Base-by-base conservation (phyloP, 345 rosid genomes). In the Raphanus raphanistrum region DNA sequence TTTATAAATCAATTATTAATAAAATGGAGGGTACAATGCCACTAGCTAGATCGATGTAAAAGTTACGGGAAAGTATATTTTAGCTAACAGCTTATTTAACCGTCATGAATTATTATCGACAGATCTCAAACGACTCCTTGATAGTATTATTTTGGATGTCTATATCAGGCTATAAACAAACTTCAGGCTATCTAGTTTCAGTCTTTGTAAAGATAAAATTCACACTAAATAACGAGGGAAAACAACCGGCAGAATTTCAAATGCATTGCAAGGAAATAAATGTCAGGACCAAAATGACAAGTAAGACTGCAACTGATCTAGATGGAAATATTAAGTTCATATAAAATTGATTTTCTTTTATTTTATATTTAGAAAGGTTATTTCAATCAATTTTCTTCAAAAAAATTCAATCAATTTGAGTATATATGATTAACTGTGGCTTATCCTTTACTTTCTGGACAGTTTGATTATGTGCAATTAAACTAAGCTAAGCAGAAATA, bases 211-310 rank as follows among this genome's bases (percentile, higher is more conserved):
- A 66, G 26, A 25, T 57, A 36, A 57, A 38, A 38, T 27, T 4
- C 6, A 38, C 78, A 66, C 55, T 36, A 15, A 74, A 12, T 12
- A 13, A 13, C 2, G 8, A 7, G n/a, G 17, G 72, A 36, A 57
- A 57, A 57, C 45, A 57, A 16, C 57, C 64, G 72, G 55, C 58
- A 74, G 2, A 57, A 13, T 27, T 38, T 65, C 66, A 66, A 28
- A 55, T 57, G 31, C 32, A 36, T 66, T 5, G 58, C 55, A 10
- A 52, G 25, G 16, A 50, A 32, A 36, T 63, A 35, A 38, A 57
- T 75, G 57, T 8, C 21, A 38, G 11, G 78, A 41, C 54, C 16
- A 64, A 63, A 73, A 52, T 52, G 10, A 52, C 7, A 66, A 75
- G 59, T 75, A 31, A 58, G 43, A 38, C 58, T 66, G 48, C 60